These are phyloP conservation scores for Trametes meyenii DNA, from an alignment of 768 basidiomycete species.

Conservation along the genomic window DNA sequence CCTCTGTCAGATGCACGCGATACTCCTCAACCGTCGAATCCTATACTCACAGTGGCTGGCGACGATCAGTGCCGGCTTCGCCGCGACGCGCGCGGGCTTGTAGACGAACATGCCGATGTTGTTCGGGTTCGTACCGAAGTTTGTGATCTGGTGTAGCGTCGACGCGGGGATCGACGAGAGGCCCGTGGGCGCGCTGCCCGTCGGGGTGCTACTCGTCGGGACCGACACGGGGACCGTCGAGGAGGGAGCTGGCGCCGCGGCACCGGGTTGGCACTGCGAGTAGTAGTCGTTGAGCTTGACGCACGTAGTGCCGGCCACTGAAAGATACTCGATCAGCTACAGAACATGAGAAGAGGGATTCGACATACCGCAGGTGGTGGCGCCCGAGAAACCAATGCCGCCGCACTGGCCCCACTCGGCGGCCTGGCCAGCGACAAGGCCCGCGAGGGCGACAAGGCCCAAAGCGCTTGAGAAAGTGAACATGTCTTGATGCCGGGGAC, in stretches of 20 bases:
- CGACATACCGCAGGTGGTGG: constrained; percentile 21
- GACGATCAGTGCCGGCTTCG: constrained; percentile 48
- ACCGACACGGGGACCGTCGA: neutral
- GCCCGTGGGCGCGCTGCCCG: constrained; percentile 18
- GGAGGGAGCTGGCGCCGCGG: neutral
- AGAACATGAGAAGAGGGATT: neutral
- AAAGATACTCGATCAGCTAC: neutral
- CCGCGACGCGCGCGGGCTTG: constrained; percentile 32
- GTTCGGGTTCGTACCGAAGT: constrained; percentile 57
- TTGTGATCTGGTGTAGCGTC: constrained; percentile 39
- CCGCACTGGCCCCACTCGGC: constrained; percentile 23
- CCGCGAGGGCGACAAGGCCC: constrained; percentile 31
- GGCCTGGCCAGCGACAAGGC: constrained; percentile 28
- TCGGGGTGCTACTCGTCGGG: constrained; percentile 7
- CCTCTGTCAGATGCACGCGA: neutral
- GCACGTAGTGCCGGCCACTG: constrained; percentile 41
- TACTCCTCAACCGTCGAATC: neutral
- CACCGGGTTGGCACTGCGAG: constrained; percentile 46
- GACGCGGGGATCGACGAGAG: constrained; percentile 24
- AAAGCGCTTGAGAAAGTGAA: constrained; percentile 7
- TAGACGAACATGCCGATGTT: constrained; percentile 50
- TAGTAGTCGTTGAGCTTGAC: constrained; percentile 43
- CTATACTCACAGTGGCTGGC: constrained; percentile 39
- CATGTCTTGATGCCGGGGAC: neutral
- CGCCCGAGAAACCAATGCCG: constrained; percentile 23